Base-by-base conservation (phyloP, 2,329 filamentous ascomycete species). In the Aureobasidium subglaciale region DNA sequence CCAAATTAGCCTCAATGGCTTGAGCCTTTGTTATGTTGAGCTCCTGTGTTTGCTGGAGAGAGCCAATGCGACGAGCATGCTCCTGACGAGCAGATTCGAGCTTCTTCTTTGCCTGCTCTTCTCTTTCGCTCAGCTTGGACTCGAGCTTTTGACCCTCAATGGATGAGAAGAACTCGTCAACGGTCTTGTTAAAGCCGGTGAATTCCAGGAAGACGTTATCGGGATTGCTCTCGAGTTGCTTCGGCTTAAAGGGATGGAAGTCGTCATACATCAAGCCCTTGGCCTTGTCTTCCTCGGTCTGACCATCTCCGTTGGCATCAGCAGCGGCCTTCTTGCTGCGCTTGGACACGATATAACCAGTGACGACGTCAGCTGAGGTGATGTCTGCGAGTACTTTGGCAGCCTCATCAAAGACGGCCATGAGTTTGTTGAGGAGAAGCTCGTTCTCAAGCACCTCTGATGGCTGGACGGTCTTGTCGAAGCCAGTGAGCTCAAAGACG, bases 111-210 rank as follows among this genome's bases (percentile, higher is more conserved):
- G 93, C 93, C 4, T 80, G 78, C 18, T 86, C 83, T 69, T 99
- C 90, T 46, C 86, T 83, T 68, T 97, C 92, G 4, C 83, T 83
- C 4, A 97, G 73, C 53, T 84, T 81, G 1, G 89, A 95, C 68
- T 95, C 87, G 1, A 97, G 78, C 67, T 89, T 95, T 68, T 96
- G 92, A 0, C 91, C 90, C 71, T 99, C 93, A 24, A 97, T 82
- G 0, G 92, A 97, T 0, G 93, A 97, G 70, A 95, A 97, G 74
- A 96, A 99, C 62, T 96, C 89, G 67, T 99, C 93, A 0, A 96
- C 90, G 0, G 90, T 93, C 66, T 87, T 87, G 70, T 96, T 96
- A 75, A 95, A 97, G 9, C 85, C 87, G 6, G 89, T 80, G 61
- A 91, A 90, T 54, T 88, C 82, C 11, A 97, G 66, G 15, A 95